Percentiles rank a stretch among this genome's conserved stretches.
Conservation (phyloP, 306 rosid species). For the Geum urbanum region DNA sequence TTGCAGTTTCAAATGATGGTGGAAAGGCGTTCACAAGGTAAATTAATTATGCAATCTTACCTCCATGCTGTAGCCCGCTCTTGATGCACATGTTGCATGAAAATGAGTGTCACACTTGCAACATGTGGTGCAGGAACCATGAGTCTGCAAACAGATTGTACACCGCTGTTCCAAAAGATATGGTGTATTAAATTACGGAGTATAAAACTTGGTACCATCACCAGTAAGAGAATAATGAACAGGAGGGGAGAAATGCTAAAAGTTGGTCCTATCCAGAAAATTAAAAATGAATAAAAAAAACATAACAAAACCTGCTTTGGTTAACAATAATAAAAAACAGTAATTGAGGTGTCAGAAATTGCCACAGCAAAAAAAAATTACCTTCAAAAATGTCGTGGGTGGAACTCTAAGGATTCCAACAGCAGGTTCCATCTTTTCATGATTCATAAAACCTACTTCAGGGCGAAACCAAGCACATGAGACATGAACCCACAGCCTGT, state of each 20-base stretch:
- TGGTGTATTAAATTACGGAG: constrained; percentile 21
- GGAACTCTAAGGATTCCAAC: constrained; percentile 83
- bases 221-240: neutral
- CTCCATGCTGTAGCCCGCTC: constrained; percentile 94
- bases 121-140: constrained; percentile 91
- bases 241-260: neutral
- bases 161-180: constrained; percentile 60
- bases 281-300: no score
- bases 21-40: constrained; percentile 17
- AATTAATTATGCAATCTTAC: constrained; percentile 45
- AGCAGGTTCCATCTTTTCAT: constrained; percentile 93
- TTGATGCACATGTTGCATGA: constrained; percentile 81
- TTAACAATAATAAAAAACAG: neutral
- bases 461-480: constrained; percentile 96
- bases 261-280: neutral
- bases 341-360: neutral
- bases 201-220: neutral
- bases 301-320: neutral
- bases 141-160: constrained; percentile 81
- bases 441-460: constrained; percentile 71
- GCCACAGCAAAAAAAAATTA: constrained; percentile 20
- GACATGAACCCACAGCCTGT: constrained; percentile 85
- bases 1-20: constrained; percentile 3
- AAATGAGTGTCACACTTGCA: constrained; percentile 87
- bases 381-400: constrained; percentile 69